Evolutionary conservation across 192 early-diverging fungal genomes (phyloP), one percentile per base, ranked within the genome.

Genomic region (Thamnidium elegans): DNA sequence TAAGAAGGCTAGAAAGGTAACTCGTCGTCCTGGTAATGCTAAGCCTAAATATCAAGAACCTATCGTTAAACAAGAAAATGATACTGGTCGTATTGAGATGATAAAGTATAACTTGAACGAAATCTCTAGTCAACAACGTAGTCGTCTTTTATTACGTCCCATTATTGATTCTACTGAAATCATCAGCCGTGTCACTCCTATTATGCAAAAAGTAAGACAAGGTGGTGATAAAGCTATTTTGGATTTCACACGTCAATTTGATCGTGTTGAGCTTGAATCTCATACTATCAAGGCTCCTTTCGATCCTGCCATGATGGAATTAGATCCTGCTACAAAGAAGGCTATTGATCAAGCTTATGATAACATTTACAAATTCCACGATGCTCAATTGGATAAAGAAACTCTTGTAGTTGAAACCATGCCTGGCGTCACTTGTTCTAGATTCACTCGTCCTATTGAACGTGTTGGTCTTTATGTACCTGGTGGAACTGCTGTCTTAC

Each of bases 401-500:
- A 76, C 82, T 15, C 69, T 94, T 44, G 74, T 78, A 5, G 95
- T 99, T 8, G 95, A 98, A 76, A 99, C 97, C 5, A 97, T 97
- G 94, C 94, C 95, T 11, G 97, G 97, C 36, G 92, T 99, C 20
- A 78, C 79, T n/a, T 99, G 97, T 79, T 85, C 89, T 50, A 87
- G 97, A 36, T 96, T 96, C 79, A 85, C 86, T 51, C 84, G 96
- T 17, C 92, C 97, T 8, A 99, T 99, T 71, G 94, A 98, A 74
- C 79, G 86, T 17, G 96, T 99, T 68, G 97, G 97, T 7, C 77
- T 99, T 48, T 99, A 99, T 69, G 94, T 99, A 17, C 97, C 97
- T 14, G 97, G 97, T 39, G 97, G 97, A 7, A 92, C 97, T 8
- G 97, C 97, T 0, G 93, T 97, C 15, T 80, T 99, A 44, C 97